Conservation (phyloP, 495 filamentous ascomycete species). For the Haplographium delicatum region DNA sequence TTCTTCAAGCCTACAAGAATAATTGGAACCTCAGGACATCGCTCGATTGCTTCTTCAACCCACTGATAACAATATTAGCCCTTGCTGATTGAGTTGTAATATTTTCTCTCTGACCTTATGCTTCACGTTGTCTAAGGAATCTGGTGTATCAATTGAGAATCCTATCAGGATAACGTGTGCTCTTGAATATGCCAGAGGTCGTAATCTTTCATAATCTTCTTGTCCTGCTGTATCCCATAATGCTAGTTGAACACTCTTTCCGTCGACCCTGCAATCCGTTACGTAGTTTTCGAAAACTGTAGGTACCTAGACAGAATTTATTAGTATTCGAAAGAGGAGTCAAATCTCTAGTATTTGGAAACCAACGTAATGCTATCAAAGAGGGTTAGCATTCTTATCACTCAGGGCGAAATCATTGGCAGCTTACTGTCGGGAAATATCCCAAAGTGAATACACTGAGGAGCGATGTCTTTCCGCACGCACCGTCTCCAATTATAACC, state of each 20-base stretch:
- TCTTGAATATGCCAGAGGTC: conserved; percentile 93
- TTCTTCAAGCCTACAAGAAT: conserved; percentile 98
- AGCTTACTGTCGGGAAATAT: conserved; percentile 87
- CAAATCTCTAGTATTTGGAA: too few species aligned
- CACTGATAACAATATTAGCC: conserved; percentile 52
- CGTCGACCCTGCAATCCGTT: conserved; percentile 96
- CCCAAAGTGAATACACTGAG: conserved; percentile 97
- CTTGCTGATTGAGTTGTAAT: conserved; percentile 8
- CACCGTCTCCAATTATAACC: conserved; percentile 98
- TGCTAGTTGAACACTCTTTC: conserved; percentile 94
- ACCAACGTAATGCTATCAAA: conserved; percentile 68
- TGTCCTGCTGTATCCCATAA: conserved; percentile 99
- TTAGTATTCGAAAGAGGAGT: background rate
- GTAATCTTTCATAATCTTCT: conserved; percentile 95
- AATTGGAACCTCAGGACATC: conserved; percentile 88
- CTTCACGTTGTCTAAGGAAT: conserved; percentile 97
- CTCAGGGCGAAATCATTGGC: conserved; percentile 10
- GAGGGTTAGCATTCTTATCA: conserved; percentile 1
- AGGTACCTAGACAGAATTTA: conserved; percentile 58
- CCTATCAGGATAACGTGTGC: conserved; percentile 97
- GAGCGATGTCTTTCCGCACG: conserved; percentile 96
- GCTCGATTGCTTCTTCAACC: conserved; percentile 93
- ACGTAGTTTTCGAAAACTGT: conserved; percentile 99
- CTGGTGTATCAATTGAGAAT: conserved; percentile 90
- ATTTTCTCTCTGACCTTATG: conserved; percentile 65